Evolutionary conservation across 2,329 filamentous ascomycete genomes (phyloP).

Genomic region (Dactylellina cionopaga): DNA sequence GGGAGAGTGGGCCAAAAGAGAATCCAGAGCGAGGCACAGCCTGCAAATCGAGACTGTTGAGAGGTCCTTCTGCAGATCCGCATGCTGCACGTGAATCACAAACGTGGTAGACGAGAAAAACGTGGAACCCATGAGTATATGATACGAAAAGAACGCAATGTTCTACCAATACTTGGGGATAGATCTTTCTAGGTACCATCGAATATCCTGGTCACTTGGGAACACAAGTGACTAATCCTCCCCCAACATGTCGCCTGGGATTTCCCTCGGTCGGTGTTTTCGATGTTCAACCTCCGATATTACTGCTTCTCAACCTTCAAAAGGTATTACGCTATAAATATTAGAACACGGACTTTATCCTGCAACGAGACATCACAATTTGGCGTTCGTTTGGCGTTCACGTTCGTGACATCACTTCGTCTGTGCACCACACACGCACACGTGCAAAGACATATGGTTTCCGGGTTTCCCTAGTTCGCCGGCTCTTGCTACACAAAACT

Average conservation of each 20-base stretch:
- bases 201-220: not conserved
- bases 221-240: too few relatives aligned
- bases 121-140: constrained; percentile 27
- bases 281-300: not conserved
- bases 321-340: constrained; percentile 27
- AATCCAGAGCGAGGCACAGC: not conserved
- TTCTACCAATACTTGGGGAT: constrained; percentile 3
- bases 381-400: not conserved
- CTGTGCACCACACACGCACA: too few relatives aligned
- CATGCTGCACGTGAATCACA: constrained; percentile 28
- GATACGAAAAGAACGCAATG: constrained; percentile 24
- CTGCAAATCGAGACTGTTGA: not conserved
- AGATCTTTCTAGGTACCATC: not conserved
- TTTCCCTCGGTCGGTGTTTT: not conserved
- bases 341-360: too few relatives aligned
- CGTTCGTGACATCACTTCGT: constrained; percentile 26
- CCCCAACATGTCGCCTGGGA: not conserved
- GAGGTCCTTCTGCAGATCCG: constrained; percentile 3
- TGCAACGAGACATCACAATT: too few relatives aligned
- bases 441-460: constrained; percentile 16
- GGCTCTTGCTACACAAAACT: not conserved
- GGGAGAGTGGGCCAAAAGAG: not conserved
- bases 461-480: constrained; percentile 4
- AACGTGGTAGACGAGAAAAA: constrained; percentile 46
- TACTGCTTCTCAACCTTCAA: too few relatives aligned